phyloP scores from a whole-genome alignment of 805 yeast genomes.

The Maudiozyma serrabonitensis region DNA sequence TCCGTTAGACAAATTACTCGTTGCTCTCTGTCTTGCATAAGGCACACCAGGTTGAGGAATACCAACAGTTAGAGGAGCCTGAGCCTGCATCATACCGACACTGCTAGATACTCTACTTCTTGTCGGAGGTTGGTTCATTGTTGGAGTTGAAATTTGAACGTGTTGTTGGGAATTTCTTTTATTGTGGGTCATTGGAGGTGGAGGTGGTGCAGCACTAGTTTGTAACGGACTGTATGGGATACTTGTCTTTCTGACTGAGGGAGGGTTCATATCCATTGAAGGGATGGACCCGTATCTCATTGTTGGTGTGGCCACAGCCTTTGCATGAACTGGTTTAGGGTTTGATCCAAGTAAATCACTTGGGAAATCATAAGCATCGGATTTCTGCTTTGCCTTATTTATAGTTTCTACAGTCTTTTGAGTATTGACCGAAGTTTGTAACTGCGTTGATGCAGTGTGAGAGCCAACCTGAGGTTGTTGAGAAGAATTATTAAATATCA shows the following conservation, averaged over 20 bases:
- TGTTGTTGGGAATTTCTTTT: background rate
- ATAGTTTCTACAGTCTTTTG: conserved; percentile 27
- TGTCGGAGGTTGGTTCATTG: background rate
- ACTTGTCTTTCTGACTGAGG: background rate
- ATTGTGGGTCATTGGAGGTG: background rate
- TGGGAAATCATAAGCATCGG: conserved; percentile 77
- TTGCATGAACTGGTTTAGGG: conserved; percentile 30
- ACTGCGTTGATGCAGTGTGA: background rate
- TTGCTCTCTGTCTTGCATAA: background rate
- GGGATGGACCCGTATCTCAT: conserved; percentile 4
- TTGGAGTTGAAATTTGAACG: background rate
- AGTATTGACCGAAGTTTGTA: background rate
- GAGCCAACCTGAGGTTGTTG: background rate
- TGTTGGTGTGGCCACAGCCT: conserved; percentile 19
- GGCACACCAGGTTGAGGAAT: background rate
- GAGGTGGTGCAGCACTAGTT: background rate
- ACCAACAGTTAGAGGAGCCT: background rate
- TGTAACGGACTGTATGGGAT: conserved; percentile 1
- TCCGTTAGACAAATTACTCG: background rate
- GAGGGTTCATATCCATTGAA: background rate
- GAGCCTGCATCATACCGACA: background rate
- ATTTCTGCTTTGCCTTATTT: conserved; percentile 43
- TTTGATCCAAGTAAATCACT: conserved; percentile 38
- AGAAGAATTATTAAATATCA: background rate
- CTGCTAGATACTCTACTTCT: background rate